Conservation (phyloP, 148 eudicot species). For the Rhododendron kiyosumense region DNA sequence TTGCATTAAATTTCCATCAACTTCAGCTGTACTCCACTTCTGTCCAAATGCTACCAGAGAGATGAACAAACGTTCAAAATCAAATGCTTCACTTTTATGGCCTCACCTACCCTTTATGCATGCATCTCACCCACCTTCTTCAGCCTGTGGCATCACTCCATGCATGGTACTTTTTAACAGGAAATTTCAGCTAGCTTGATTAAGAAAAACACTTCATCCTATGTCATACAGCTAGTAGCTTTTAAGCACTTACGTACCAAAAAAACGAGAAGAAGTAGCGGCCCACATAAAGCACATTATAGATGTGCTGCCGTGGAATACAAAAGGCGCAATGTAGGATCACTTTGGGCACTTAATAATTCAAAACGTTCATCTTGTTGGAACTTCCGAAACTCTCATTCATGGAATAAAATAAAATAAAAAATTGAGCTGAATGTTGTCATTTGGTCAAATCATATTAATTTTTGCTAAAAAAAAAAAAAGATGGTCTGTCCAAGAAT, state of each 20-base stretch:
- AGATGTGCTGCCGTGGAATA: not conserved
- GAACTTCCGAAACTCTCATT: not conserved
- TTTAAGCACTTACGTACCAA: not conserved
- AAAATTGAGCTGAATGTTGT: not conserved
- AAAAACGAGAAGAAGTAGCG: too few relatives aligned
- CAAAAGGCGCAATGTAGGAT: not conserved
- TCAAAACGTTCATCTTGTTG: not conserved
- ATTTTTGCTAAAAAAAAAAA: not conserved
- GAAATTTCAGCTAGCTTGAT: too few relatives aligned
- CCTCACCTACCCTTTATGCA: not conserved
- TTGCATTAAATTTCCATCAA: not conserved
- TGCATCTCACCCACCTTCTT: not conserved
- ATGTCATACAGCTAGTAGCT: not conserved
- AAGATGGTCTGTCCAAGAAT: not conserved
- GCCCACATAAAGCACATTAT: too few relatives aligned
- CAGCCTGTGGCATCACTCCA: not conserved
- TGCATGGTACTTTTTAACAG: not conserved
- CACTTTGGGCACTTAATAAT: not conserved
- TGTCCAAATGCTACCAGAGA: not conserved
- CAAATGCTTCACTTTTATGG: not conserved
- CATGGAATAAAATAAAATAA: not conserved
- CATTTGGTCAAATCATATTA: not conserved
- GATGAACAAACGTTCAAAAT: not conserved
- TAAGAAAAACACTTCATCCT: too few relatives aligned
- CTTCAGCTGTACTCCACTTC: not conserved